Conservation (phyloP, 1,284 basidiomycete genomes). For the Moniliella sp. region DNA sequence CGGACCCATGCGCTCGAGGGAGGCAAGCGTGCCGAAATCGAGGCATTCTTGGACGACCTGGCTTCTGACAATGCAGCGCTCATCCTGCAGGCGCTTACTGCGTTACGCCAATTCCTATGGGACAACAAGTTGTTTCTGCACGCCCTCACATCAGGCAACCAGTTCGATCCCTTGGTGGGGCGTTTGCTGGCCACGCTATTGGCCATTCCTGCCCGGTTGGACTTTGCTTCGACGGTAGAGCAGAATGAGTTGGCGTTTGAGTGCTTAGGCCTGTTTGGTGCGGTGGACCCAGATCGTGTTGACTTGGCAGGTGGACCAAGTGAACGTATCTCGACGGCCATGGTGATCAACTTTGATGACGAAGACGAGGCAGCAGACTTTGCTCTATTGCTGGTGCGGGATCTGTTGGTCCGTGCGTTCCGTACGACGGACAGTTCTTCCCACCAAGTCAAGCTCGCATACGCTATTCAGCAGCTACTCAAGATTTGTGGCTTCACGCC, state of each 20-base stretch:
- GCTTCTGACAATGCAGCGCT: neutral
- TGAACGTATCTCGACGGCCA: constrained; percentile 38
- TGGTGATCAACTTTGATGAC: constrained; percentile 64
- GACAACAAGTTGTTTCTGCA: constrained; percentile 13
- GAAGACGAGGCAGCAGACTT: constrained; percentile 59
- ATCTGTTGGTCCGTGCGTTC: constrained; percentile 75
- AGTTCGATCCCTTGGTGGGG: constrained; percentile 59
- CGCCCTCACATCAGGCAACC: constrained; percentile 35
- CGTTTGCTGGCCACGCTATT: constrained; percentile 52
- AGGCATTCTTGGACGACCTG: neutral
- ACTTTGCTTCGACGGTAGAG: constrained; percentile 41
- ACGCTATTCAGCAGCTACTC: constrained; percentile 75
- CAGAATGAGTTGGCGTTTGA: constrained; percentile 49
- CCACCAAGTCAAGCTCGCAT: constrained; percentile 73
- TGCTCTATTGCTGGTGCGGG: constrained; percentile 60
- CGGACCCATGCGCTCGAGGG: neutral
- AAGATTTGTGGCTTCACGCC: constrained; percentile 67
- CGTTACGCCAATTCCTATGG: constrained; percentile 42
- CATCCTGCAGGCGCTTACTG: constrained; percentile 46
- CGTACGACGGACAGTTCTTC: constrained; percentile 77
- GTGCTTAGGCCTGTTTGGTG: constrained; percentile 79
- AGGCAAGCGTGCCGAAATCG: neutral
- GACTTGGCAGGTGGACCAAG: constrained; percentile 48
- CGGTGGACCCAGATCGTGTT: constrained; percentile 82
- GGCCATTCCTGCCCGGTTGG: constrained; percentile 46